These are phyloP conservation scores for Paramecium caudatum DNA, from an alignment of 73 alveolate genomes.

Conservation along the genomic window DNA sequence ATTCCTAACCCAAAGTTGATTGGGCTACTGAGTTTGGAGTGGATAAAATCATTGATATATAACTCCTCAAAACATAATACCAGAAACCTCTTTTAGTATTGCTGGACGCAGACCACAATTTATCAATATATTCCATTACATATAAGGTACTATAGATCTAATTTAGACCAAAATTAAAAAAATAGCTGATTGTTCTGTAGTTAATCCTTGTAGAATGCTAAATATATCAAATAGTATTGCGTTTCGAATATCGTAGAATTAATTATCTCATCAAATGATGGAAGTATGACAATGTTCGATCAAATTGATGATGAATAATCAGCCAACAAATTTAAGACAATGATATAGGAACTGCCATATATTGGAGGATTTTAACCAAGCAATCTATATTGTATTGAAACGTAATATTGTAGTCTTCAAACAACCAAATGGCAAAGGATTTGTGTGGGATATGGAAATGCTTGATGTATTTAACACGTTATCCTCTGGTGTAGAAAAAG, in stretches of 20 bases:
- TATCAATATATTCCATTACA: neutral
- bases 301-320: slow-evolving; percentile 3
- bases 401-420: neutral
- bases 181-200: neutral
- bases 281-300: slow-evolving; percentile 51
- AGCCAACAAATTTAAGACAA: neutral
- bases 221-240: neutral
- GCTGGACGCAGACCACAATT: neutral
- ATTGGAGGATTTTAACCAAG: slow-evolving; percentile 48
- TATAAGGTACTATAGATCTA: neutral
- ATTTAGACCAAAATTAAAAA: slow-evolving; percentile 26
- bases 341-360: neutral
- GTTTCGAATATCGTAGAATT: neutral
- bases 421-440: slow-evolving; percentile 1
- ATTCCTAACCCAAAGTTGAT: slow-evolving; percentile 37
- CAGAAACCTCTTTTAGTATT: slow-evolving; percentile 10
- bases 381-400: neutral
- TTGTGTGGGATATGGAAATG: slow-evolving; percentile 25
- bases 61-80: neutral
- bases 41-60: neutral
- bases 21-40: slow-evolving; percentile 53
- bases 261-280: neutral
- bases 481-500: neutral
- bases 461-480: neutral
- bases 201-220: slow-evolving; percentile 47